Base-by-base conservation (phyloP, 306 rosid genomes). In the Lablab purpureus region DNA sequence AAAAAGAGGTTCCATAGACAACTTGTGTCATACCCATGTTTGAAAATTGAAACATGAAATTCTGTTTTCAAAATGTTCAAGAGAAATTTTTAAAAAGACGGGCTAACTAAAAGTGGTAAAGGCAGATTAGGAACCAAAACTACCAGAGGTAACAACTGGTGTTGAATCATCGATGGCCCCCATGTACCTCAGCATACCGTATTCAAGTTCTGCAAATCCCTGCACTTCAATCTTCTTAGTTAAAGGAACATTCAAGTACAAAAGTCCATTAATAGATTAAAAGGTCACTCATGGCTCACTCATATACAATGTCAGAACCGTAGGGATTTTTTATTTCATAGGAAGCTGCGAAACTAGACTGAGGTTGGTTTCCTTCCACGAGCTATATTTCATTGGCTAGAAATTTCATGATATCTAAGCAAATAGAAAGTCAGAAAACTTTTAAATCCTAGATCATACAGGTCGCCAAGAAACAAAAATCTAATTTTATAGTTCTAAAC, bases 191-290 rank as follows among this genome's bases (percentile, higher is more conserved):
- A 94, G 83, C 97, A 94, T 90, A 47, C 94, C 97, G 54, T 92
- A 94, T 80, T 94, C 98, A 65, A 94, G 97, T 77, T 94, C 97
- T 10, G 98, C 98, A 80, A 94, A 92, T 36, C 94, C 98, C 98
- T 92, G 84, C 88, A 81, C 10, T 81, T 69, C 59, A 75, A 11
- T 27, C 56, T 72, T 73, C 36, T 74, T 82, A 50, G 69, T 28
- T 14, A 64, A 77, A 74, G 75, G 69, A 65, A 55, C 65, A 74
- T 34, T 23, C 51, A 60, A 62, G 65, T 81, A 74, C 54, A 81
- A 74, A 74, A 55, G 40, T 63, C 63, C 68, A 68, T 19, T 60
- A 25, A 41, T 17, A 32, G 50, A 25, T 67, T 32, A 43, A 41
- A 32, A 54, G 41, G 60, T 19, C 59, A 47, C 12, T 40, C 49